Evolutionary conservation across 768 basidiomycete species (phyloP).

Genomic region (Calocera cornea): DNA sequence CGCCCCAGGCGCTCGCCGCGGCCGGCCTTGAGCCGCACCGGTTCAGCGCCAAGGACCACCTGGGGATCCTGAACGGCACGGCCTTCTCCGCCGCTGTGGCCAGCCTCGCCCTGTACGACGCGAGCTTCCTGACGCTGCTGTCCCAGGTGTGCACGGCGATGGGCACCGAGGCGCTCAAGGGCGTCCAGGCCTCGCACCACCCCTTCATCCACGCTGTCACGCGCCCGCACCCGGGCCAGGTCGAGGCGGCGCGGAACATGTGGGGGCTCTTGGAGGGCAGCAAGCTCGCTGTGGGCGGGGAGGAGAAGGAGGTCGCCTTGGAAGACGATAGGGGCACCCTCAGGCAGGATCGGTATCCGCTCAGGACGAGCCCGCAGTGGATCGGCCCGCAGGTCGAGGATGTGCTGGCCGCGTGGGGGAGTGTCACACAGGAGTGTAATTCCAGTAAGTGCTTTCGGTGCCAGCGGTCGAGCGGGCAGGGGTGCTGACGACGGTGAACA

Average conservation of each 20-base stretch:
- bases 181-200: constrained; percentile 56
- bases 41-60: constrained; percentile 24
- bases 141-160: constrained; percentile 66
- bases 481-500: constrained; percentile 18
- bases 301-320: constrained; percentile 62
- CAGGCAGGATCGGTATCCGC: constrained; percentile 58
- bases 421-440: constrained; percentile 64
- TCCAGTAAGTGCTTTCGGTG: constrained; percentile 41
- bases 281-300: constrained; percentile 43
- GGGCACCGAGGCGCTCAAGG: constrained; percentile 69
- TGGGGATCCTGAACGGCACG: constrained; percentile 50
- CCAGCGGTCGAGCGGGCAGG: too few species aligned
- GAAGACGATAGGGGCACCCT: constrained; percentile 59
- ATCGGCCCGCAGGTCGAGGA: constrained; percentile 78
- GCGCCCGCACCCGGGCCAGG: constrained; percentile 76
- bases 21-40: constrained; percentile 48
- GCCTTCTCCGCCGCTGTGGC: constrained; percentile 74
- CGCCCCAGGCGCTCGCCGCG: constrained; percentile 21
- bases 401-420: constrained; percentile 47
- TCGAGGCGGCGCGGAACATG: constrained; percentile 59
- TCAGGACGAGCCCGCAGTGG: constrained; percentile 70
- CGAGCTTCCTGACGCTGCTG: constrained; percentile 29
- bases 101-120: constrained; percentile 56
- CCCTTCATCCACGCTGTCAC: constrained; percentile 61
- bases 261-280: constrained; percentile 55